These are phyloP conservation scores for Syzygium aqueum DNA, from an alignment of 345 rosid genomes.

Conservation along the genomic window DNA sequence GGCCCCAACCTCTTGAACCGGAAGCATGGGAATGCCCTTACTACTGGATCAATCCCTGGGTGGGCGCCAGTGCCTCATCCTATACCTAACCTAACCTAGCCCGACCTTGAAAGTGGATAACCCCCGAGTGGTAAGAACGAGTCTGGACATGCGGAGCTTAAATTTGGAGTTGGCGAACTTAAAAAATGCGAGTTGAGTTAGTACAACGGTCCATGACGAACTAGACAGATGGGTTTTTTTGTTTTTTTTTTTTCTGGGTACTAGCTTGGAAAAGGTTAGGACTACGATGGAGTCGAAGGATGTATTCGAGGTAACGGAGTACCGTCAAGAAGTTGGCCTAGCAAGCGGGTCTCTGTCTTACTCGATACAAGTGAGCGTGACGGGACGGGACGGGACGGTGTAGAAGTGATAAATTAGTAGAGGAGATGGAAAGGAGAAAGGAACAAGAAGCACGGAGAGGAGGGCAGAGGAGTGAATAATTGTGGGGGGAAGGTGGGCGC, in stretches of 20 bases:
- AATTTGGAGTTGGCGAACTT: neutral
- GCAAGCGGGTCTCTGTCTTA: neutral
- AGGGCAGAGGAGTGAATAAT: neutral
- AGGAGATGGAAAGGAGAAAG: neutral
- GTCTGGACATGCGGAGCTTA: neutral
- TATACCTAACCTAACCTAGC: neutral
- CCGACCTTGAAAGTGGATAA: neutral
- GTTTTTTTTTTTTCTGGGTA: fast-evolving
- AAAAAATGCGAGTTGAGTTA: no score
- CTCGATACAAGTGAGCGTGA: neutral
- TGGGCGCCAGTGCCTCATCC: neutral
- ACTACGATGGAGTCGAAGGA: neutral
- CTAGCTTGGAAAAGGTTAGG: neutral
- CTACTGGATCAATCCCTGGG: neutral
- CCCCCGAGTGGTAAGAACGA: neutral
- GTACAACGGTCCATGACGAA: no score
- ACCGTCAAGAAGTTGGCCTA: neutral
- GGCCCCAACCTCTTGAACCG: neutral
- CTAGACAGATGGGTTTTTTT: neutral
- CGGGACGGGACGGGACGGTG: neutral
- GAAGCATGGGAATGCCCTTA: neutral
- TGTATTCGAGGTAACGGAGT: neutral
- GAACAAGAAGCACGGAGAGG: neutral
- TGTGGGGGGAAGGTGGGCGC: neutral
- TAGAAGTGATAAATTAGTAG: neutral